Percentiles rank a stretch among this genome's conserved stretches.
These are phyloP conservation scores for Paramecium primaurelia DNA, from an alignment of 73 alveolate species.

Conservation along the genomic window DNA sequence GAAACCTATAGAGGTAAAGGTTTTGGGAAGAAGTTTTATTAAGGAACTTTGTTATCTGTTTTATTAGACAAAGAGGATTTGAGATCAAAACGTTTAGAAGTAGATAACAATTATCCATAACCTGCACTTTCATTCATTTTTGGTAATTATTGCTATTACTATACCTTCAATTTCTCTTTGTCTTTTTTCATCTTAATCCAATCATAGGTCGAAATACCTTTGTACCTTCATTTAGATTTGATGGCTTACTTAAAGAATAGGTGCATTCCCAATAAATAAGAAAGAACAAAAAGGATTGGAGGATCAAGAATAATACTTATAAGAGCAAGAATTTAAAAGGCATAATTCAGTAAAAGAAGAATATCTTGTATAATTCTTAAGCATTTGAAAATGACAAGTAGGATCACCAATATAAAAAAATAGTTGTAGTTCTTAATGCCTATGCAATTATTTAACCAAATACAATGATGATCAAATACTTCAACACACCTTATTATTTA, in stretches of 20 bases:
- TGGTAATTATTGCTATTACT: neutral
- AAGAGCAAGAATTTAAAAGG: neutral
- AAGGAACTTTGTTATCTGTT: neutral
- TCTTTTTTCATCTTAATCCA: slow-evolving; percentile 18
- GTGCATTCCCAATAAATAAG: slow-evolving; percentile 11
- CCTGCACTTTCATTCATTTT: slow-evolving; percentile 39
- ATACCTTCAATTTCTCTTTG: neutral
- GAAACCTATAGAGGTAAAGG: neutral
- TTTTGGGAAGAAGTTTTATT: neutral
- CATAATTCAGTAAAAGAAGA: neutral
- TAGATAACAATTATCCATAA: slow-evolving; percentile 16
- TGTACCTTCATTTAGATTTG: neutral
- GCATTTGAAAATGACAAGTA: neutral
- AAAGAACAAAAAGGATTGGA: neutral
- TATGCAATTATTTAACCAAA: slow-evolving; percentile 61
- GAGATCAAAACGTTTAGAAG: slow-evolving; percentile 6
- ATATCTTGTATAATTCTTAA: neutral
- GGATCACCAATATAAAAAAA: neutral
- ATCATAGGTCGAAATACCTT: slow-evolving; percentile 20
- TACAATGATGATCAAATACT: slow-evolving; percentile 65
- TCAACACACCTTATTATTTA: slow-evolving; percentile 37
- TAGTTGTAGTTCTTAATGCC: slow-evolving; percentile 53
- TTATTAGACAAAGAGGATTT: neutral
- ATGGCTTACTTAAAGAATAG: neutral
- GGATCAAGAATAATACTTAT: neutral